These are phyloP conservation scores for Agroathelia rolfsii DNA, from an alignment of 1,284 basidiomycete genomes.

Conservation along the genomic window DNA sequence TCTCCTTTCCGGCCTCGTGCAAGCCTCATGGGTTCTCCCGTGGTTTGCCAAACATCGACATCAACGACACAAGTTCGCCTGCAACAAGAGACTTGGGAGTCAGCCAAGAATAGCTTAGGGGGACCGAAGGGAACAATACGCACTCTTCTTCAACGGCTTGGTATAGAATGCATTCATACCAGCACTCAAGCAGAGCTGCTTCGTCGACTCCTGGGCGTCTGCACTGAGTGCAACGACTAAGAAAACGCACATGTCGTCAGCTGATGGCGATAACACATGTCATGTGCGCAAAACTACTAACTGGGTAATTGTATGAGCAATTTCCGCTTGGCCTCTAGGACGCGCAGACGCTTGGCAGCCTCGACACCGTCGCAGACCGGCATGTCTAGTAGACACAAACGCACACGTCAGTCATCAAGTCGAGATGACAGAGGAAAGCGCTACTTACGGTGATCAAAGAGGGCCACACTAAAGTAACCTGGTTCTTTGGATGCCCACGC, in stretches of 20 bases:
- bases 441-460: slow-evolving; percentile 62
- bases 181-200: slow-evolving; percentile 59
- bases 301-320: slow-evolving; percentile 41
- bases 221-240: slow-evolving; percentile 61
- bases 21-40: no score
- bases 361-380: slow-evolving; percentile 67
- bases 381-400: no score
- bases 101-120: neutral
- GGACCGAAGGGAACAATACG: slow-evolving; percentile 18
- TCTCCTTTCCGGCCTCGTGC: no score
- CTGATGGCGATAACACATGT: no score
- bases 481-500: slow-evolving; percentile 61
- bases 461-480: slow-evolving; percentile 54
- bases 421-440: neutral
- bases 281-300: slow-evolving; percentile 23
- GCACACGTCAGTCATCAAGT: slow-evolving; percentile 3
- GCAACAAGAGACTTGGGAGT: slow-evolving; percentile 4
- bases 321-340: slow-evolving; percentile 48
- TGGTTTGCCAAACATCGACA: slow-evolving; percentile 46
- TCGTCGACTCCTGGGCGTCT: slow-evolving; percentile 66
- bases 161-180: slow-evolving; percentile 67
- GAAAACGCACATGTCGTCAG: no score
- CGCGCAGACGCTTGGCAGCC: slow-evolving; percentile 51
- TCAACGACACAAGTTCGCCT: slow-evolving; percentile 35
- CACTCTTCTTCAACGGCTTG: slow-evolving; percentile 57